Base-by-base conservation (phyloP, 192 early-diverging fungal genomes). In the Umbelopsis ramanniana region DNA sequence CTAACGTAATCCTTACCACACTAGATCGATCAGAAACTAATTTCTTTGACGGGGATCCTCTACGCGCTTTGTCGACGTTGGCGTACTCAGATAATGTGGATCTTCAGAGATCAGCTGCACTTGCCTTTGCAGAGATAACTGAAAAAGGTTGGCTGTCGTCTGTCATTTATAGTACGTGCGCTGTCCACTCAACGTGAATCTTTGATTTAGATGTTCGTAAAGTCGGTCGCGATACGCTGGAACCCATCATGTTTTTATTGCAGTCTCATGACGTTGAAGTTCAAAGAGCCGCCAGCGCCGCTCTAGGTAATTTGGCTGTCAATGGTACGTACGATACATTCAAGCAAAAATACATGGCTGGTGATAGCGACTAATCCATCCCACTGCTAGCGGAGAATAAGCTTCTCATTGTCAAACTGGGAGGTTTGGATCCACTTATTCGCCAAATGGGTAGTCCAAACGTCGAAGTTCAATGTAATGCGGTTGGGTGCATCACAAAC, bases 401-500 rank as follows among this genome's bases (percentile, higher is more conserved):
- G 82, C 75, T 92, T 46, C 76, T 91, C 46, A 95, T 96, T 69
- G 93, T 96, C 38, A 88, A 92, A 71, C 86, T 92, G 69, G 93
- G 93, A 53, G 93, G 90, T 2, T 79, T 96, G 21, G 93, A 93
- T 67, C 92, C 91, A 66, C 88, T 96, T 26, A 91, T 96, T 73
- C 88, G 89, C 50, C 90, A 94, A 77, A 95, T 96, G 93, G 84
- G 90, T 60, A 91, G 91, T 29, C 87, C 88, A 14, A 94, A 94
- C 71, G 88, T 93, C 29, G 94, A 96, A 73, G 93, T 95, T n/a
- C 93, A 95, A 81, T 93, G 93, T 74, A 96, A 96, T 80, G 93
- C 94, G 14, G 95, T 96, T 19, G 95, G 95, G 15, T 96, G 95
- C 81, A 94, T 96, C 72, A 96, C 95, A 0, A 96, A 96, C 63